Conservation (phyloP, 2,329 filamentous ascomycete species). For the Thermochaetoides dissita region DNA sequence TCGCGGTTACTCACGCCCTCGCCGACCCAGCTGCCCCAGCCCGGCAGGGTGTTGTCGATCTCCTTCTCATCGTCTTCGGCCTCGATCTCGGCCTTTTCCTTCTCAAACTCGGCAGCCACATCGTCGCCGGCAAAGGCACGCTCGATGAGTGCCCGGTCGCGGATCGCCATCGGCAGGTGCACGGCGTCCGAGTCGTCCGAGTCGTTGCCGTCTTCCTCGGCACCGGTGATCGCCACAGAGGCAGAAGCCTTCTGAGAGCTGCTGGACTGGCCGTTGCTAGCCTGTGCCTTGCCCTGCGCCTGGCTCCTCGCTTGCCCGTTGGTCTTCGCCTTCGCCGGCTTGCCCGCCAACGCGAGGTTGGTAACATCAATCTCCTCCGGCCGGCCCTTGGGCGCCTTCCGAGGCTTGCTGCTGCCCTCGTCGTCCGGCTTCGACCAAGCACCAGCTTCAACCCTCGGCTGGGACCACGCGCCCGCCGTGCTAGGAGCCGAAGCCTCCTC, state of each 20-base stretch:
- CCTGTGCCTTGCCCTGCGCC: constrained; percentile 1
- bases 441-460: constrained; percentile 16
- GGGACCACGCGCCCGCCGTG: constrained; percentile 28
- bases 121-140: constrained; percentile 81
- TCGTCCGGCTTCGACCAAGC: constrained; percentile 27
- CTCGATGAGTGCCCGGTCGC: constrained; percentile 56
- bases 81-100: constrained; percentile 60
- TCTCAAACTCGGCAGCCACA: constrained; percentile 64
- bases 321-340: constrained; percentile 6
- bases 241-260: too few relatives aligned
- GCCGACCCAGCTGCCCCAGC: constrained; percentile 89
- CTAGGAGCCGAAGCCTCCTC: background rate
- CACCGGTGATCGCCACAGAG: background rate
- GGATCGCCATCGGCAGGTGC: constrained; percentile 43
- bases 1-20: constrained; percentile 63
- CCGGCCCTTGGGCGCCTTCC: constrained; percentile 20
- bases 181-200: constrained; percentile 33
- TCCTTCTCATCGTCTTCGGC: constrained; percentile 72
- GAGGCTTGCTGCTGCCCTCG: constrained; percentile 25
- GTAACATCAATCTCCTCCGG: constrained; percentile 28
- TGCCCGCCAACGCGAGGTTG: constrained; percentile 19
- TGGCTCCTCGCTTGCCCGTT: constrained; percentile 10
- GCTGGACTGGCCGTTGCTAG: too few relatives aligned
- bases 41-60: constrained; percentile 72
- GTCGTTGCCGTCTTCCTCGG: constrained; percentile 18